Conservation (phyloP, 306 rosid species). For the Medicago arabica region DNA sequence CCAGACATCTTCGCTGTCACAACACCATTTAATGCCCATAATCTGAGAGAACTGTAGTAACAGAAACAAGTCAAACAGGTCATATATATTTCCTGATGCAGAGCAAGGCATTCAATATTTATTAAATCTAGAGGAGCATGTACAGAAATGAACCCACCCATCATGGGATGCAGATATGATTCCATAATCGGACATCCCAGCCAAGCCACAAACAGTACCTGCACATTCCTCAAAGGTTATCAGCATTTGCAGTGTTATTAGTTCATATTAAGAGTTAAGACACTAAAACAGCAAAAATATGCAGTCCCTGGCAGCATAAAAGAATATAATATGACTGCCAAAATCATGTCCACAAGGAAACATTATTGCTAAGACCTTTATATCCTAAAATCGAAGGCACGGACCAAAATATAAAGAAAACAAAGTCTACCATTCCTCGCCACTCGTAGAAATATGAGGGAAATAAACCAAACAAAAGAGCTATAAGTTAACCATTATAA, state of each 20-base stretch:
- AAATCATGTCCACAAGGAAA: constrained; percentile 32
- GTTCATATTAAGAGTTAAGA: constrained; percentile 3
- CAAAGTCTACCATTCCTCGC: constrained; percentile 19
- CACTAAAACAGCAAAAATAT: constrained; percentile 21
- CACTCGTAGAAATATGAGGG: constrained; percentile 32
- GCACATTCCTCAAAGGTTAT: constrained; percentile 47
- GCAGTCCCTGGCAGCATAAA: constrained; percentile 25
- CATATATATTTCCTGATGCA: constrained; percentile 23
- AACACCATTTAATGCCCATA: constrained; percentile 88
- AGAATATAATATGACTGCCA: constrained; percentile 30
- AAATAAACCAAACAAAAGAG: neutral
- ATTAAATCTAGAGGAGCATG: constrained; percentile 37
- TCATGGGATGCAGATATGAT: constrained; percentile 93
- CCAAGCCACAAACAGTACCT: constrained; percentile 95
- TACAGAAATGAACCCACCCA: constrained; percentile 63
- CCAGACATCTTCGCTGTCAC: constrained; percentile 90
- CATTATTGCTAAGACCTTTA: constrained; percentile 16
- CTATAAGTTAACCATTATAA: neutral
- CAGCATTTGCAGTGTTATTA: constrained; percentile 37
- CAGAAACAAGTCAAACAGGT: constrained; percentile 43
- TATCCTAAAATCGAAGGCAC: constrained; percentile 19
- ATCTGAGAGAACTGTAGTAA: constrained; percentile 72
- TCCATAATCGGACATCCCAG: constrained; percentile 84
- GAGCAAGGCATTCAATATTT: constrained; percentile 3
- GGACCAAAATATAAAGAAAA: constrained; percentile 24